A percentile compares a stretch with the other conserved stretches of the same genome.
Evolutionary conservation across 1,139 yeast species (phyloP).

Genomic region (Nakaseomyces uthaithaninus): DNA sequence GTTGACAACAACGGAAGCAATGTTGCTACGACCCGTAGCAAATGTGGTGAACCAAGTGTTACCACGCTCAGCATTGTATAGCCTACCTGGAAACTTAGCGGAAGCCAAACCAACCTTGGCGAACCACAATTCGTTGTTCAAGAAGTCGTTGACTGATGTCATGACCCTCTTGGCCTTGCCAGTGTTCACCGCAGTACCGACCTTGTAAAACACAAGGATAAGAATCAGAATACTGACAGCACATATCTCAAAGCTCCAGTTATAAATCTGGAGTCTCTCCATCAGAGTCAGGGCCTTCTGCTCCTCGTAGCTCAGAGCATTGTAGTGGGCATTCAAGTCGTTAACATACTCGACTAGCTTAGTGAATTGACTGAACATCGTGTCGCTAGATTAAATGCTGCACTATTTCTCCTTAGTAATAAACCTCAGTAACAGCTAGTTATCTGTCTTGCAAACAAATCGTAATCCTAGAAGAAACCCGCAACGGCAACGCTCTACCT

Average conservation of each 20-base stretch:
- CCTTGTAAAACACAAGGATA: constrained; percentile 40
- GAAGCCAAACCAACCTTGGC: constrained; percentile 64
- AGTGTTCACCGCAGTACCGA: constrained; percentile 56
- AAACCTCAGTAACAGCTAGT: no score
- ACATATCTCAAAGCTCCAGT: constrained; percentile 68
- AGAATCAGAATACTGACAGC: constrained; percentile 44
- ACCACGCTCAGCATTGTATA: constrained; percentile 46
- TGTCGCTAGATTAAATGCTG: no score
- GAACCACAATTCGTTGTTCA: constrained; percentile 52
- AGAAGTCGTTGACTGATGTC: constrained; percentile 39
- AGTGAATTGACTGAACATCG: constrained; percentile 12
- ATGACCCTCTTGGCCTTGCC: constrained; percentile 47
- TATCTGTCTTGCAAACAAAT: no score
- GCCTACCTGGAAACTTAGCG: constrained; percentile 27
- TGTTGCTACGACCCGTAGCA: constrained; percentile 82
- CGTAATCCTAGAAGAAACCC: no score
- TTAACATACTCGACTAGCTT: constrained; percentile 16
- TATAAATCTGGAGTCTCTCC: constrained; percentile 42
- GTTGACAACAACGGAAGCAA: constrained; percentile 53
- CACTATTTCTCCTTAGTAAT: no score
- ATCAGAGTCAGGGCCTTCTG: constrained; percentile 42
- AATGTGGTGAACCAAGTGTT: constrained; percentile 62
- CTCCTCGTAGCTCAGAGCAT: constrained; percentile 43
- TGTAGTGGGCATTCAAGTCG: constrained; percentile 30
- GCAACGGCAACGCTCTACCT: no score